Percentiles rank a stretch among this genome's conserved stretches.
phyloP scores from a whole-genome alignment of 2,329 filamentous ascomycete genomes.

The Akanthomyces dipterigenus region DNA sequence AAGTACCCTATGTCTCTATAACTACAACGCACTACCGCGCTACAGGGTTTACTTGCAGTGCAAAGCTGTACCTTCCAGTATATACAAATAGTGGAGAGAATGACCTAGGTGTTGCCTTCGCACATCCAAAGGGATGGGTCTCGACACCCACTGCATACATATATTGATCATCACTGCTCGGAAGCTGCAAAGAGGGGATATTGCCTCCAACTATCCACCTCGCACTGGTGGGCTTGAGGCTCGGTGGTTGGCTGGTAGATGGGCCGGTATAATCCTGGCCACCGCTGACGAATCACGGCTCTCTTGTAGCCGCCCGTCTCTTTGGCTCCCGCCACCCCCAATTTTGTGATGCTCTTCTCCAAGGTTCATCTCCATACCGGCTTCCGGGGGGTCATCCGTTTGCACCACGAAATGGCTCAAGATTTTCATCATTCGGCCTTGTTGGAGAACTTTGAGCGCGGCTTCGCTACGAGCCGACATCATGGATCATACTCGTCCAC shows the following conservation, averaged over 20 bases:
- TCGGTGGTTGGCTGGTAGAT: neutral
- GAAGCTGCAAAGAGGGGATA: neutral
- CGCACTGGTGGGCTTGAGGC: neutral
- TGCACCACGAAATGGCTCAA: neutral
- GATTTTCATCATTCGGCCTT: neutral
- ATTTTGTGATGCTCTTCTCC: neutral
- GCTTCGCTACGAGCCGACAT: neutral
- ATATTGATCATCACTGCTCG: neutral
- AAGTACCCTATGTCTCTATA: too few relatives aligned
- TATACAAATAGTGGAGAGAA: too few relatives aligned
- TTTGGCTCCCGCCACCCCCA: conserved; percentile 4
- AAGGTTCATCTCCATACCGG: neutral
- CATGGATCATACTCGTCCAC: neutral
- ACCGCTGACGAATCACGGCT: neutral
- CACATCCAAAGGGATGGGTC: too few relatives aligned
- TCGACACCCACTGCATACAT: neutral
- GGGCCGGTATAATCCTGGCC: neutral
- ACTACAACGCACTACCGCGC: too few relatives aligned
- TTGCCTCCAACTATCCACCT: neutral
- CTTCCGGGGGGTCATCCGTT: neutral
- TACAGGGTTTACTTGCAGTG: too few relatives aligned
- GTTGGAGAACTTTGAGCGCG: neutral
- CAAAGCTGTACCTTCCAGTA: too few relatives aligned
- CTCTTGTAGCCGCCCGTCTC: conserved; percentile 6
- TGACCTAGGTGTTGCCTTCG: too few relatives aligned